Evolutionary conservation across 805 yeast species (phyloP), one percentile per base, ranked within the genome.

Genomic region (Myxozyma geophila): DNA sequence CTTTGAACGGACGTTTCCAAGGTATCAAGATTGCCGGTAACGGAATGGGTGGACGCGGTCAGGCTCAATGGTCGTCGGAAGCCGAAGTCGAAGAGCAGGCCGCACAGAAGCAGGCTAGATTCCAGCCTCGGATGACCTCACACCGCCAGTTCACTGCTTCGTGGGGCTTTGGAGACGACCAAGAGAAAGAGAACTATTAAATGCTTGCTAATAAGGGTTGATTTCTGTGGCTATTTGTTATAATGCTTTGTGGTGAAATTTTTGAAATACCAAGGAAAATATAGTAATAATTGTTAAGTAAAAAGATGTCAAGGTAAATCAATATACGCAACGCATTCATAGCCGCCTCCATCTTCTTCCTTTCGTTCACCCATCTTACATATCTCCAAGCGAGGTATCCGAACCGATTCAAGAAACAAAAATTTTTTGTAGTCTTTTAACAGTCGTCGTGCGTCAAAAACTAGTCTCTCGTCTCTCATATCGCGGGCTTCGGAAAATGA

Each of bases 11-110:
- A 2, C 63, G 58, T 7, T 61, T 61, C 56, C 33, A 44, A 6
- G 67, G 67, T 12, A 64, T 64, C 46, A 60, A 57, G 50, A 58
- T 64, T 39, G 55, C 49, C n/a, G 66, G 67, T 8, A 64, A 64
- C 49, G 68, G 68, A 21, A 65, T 65, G 68, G 68, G 68, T 21
- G 49, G 65, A 35, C 62, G 65, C 28, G 62, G 66, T 28, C 51
- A 50, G 54, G 54, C 55, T 9, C 67, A 64, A 50, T 61, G 67
- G 67, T 21, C 60, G 5, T 49, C 35, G 44, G 58, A 37, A 7
- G 50, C 23, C 12, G 35, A 33, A 28, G 55, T 3, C n/a, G 35
- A 21, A 13, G 58, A 28, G 33, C 35, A 33, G 37, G 36, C 28
- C 13, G 58, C 43, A 17, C 55, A 49, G 52, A 39, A 43, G 28